phyloP scores from a whole-genome alignment of 257 asterid species.

The Scutellaria minor region DNA sequence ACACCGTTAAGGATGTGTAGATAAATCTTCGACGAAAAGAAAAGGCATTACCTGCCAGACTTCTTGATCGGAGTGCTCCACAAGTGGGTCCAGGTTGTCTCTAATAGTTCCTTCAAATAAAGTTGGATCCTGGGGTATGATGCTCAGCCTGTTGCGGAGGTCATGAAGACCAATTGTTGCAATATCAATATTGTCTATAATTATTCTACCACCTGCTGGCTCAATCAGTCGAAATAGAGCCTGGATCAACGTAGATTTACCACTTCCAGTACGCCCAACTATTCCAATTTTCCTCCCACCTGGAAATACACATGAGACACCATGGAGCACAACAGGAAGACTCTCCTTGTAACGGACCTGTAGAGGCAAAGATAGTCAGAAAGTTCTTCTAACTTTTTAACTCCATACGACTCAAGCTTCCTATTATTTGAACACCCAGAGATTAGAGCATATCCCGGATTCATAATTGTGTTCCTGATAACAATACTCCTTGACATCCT shows the following conservation, averaged over 20 bases:
- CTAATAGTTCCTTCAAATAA: slow-evolving; percentile 97
- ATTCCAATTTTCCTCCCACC: slow-evolving; percentile 97
- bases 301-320: slow-evolving; percentile 85
- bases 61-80: slow-evolving; percentile 83
- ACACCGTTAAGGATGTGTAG: too few species aligned
- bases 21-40: not conserved
- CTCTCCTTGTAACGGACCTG: slow-evolving; percentile 78
- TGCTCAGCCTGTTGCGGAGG: slow-evolving; percentile 85
- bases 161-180: slow-evolving; percentile 90
- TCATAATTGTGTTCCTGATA: too few species aligned
- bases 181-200: slow-evolving; percentile 87
- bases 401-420: too few species aligned
- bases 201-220: slow-evolving; percentile 88
- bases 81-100: slow-evolving; percentile 90
- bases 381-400: not conserved
- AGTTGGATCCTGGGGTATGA: slow-evolving; percentile 98
- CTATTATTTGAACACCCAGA: too few species aligned
- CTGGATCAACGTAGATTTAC: slow-evolving; percentile 96
- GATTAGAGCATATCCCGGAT: too few species aligned
- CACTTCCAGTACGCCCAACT: slow-evolving; percentile 99
- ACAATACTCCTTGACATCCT: too few species aligned
- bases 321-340: slow-evolving; percentile 96
- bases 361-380: not conserved
- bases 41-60: slow-evolving; percentile 74
- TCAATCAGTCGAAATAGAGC: slow-evolving; percentile 93